Evolutionary conservation across 768 basidiomycete genomes (phyloP), one percentile per base, ranked within the genome.

Genomic region (Clavaria fumosa): DNA sequence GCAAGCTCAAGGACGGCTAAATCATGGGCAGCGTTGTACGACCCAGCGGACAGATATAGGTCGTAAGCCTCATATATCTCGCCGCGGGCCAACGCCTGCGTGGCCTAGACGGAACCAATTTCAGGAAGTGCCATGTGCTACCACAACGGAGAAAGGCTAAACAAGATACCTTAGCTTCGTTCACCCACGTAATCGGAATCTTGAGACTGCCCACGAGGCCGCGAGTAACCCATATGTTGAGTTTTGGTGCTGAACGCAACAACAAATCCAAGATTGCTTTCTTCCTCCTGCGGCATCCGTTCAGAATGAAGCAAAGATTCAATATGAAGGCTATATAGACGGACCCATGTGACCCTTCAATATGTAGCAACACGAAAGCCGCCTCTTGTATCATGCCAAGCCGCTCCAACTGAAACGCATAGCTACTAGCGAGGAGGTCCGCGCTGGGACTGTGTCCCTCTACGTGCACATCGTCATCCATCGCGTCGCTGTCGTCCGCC

Each of bases 1-100:
- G 82, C 85, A 5, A 99, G 69, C 42, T 90, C 78, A n/a, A 65
- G 56, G 21, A 91, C 65, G n/a, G 84, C 83, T 30, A 97, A 63
- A 34, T 75, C 70, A 51, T 95, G 90, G 1, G 93, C 90, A 4
- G 71, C 58, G 40, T 76, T 67, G 44, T 74, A 78, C 23, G 75
- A 53, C 14, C 73, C 72, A 2, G 86, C 86, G 19, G 70, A 53
- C 34, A 85, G 58, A 52, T 82, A 82, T 18, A 79, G 60, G 32
- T 84, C 71, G 52, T 84, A 95, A 12, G 86, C 88, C 1, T 67
- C 62, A 51, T 69, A 88, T 2, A 78, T 47, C 22, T 78, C 58
- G 36, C 76, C 77, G 26, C 63, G 56, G 46, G 72, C 64, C 23
- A 74, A 64, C 15, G 74, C 75, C 52, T 70, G 62, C 34, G 75